phyloP scores from a whole-genome alignment of 2,329 filamentous ascomycete genomes.

The Claviceps sorghi region DNA sequence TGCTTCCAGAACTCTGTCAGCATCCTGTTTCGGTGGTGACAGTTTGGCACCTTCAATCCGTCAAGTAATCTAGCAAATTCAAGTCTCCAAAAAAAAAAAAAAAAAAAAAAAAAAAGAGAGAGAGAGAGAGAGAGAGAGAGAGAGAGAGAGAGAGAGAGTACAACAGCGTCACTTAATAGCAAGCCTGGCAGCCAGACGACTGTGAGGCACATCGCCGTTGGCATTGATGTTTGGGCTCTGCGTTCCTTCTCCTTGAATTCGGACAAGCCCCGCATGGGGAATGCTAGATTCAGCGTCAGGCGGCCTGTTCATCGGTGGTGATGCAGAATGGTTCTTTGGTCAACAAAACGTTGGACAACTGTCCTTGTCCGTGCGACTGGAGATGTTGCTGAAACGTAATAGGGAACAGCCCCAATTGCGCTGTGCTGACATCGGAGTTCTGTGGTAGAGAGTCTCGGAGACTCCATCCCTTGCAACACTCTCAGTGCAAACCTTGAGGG shows the following conservation, averaged over 20 bases:
- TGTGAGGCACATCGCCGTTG: background rate
- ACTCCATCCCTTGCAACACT: background rate
- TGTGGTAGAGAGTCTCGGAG: background rate
- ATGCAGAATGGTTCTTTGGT: background rate
- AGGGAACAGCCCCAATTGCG: background rate
- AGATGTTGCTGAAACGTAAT: background rate
- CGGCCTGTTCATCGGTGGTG: background rate
- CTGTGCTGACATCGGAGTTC: conserved; percentile 3
- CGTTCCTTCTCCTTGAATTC: no score
- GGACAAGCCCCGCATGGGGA: background rate
- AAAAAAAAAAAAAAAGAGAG: no score
- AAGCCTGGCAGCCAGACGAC: background rate
- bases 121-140: no score
- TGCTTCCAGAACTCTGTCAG: background rate
- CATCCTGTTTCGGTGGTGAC: background rate
- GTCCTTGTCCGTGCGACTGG: background rate
- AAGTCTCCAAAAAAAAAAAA: no score
- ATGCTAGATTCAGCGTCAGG: background rate
- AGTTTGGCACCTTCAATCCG: background rate
- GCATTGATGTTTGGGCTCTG: background rate
- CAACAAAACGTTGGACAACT: background rate
- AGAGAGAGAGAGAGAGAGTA: no score
- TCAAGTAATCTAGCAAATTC: no score
- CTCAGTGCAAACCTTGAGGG: background rate
- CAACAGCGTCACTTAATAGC: background rate